phyloP scores from a whole-genome alignment of 495 filamentous ascomycete genomes.

The Neurospora hispaniola region DNA sequence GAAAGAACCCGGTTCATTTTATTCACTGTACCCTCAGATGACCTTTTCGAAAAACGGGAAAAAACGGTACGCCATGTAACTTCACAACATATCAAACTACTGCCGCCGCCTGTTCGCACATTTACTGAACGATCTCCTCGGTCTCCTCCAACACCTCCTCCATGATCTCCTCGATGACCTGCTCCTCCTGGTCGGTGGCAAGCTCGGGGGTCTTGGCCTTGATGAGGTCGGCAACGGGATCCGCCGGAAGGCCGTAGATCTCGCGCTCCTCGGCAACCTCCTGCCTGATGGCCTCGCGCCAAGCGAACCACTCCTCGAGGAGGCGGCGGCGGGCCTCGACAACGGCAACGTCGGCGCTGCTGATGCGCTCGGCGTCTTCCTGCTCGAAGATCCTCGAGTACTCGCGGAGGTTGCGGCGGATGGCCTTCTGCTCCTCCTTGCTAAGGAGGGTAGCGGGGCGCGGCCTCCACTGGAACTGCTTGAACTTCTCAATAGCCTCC shows the following conservation, averaged over 20 bases:
- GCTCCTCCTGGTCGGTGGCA: conserved; percentile 50
- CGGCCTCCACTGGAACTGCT: conserved; percentile 91
- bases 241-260: conserved; percentile 52
- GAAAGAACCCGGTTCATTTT: background rate
- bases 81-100: background rate
- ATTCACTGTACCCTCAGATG: background rate
- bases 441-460: conserved; percentile 78
- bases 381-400: conserved; percentile 92
- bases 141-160: conserved; percentile 91
- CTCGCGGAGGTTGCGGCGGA: conserved; percentile 96
- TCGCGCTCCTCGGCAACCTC: conserved; percentile 63
- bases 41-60: background rate
- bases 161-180: conserved; percentile 77
- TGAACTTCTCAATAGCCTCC: conserved; percentile 91
- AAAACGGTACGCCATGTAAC: background rate
- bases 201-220: conserved; percentile 34
- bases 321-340: conserved; percentile 76
- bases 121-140: conserved; percentile 53
- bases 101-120: background rate
- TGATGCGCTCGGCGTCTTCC: conserved; percentile 83
- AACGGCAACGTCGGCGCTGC: conserved; percentile 84
- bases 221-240: conserved; percentile 48
- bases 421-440: conserved; percentile 91
- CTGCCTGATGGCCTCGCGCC: conserved; percentile 64
- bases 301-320: conserved; percentile 83